A percentile compares a stretch with the other conserved stretches of the same genome.
Evolutionary conservation across 257 asterid species (phyloP).

Genomic region (Lithospermum erythrorhizon): DNA sequence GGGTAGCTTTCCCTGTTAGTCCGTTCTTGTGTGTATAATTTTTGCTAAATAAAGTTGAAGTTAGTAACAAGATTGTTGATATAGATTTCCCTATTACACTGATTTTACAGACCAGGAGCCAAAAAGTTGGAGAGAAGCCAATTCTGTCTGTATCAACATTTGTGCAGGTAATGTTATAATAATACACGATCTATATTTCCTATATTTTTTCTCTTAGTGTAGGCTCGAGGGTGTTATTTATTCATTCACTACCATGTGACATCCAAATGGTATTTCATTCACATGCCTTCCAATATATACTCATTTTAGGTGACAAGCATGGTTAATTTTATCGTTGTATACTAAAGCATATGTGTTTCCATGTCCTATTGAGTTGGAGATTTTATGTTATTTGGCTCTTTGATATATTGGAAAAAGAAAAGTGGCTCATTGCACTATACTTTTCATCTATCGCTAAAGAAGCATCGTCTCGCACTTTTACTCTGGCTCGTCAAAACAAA

Average conservation of each 20-base stretch:
- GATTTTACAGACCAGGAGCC: conserved; percentile 1
- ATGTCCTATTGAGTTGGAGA: no score
- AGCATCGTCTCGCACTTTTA: no score
- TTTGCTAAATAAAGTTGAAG: neutral
- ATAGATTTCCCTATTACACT: neutral
- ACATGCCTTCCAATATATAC: neutral
- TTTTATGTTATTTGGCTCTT: no score
- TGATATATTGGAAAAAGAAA: no score
- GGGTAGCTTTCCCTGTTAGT: no score
- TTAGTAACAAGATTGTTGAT: neutral
- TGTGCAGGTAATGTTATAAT: conserved; percentile 1
- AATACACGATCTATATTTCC: neutral
- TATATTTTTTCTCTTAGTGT: neutral
- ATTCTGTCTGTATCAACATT: conserved; percentile 4
- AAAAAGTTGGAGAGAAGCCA: conserved; percentile 2
- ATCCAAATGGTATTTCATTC: neutral
- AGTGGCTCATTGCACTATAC: no score
- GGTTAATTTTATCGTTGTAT: neutral
- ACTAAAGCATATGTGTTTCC: neutral
- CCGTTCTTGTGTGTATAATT: no score
- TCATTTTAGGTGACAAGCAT: neutral
- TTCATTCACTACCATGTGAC: neutral
- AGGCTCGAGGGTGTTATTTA: neutral
- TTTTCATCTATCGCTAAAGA: no score
- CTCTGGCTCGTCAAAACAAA: no score